These are phyloP conservation scores for Thielaviopsis cerberus DNA, from an alignment of 2,329 filamentous ascomycete genomes.

Conservation along the genomic window DNA sequence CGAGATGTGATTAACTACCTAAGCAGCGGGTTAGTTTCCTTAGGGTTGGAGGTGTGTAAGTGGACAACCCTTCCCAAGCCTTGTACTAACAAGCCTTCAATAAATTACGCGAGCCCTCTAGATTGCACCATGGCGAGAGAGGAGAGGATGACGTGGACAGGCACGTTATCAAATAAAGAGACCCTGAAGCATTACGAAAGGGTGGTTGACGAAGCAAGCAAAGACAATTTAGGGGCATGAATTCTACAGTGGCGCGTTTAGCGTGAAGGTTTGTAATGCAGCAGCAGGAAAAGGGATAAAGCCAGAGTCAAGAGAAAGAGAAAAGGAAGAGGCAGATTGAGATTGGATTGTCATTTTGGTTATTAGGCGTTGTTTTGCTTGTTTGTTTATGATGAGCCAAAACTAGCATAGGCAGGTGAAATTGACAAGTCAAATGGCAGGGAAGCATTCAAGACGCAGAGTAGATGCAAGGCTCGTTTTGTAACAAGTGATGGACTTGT, in stretches of 20 bases:
- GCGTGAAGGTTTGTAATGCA: neutral
- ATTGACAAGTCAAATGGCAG: neutral
- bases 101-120: neutral
- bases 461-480: neutral
- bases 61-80: too few relatives aligned
- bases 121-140: neutral
- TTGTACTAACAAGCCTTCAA: neutral
- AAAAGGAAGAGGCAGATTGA: neutral
- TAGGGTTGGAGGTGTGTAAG: too few relatives aligned
- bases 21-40: too few relatives aligned
- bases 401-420: neutral
- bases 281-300: neutral
- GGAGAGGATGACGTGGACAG: neutral
- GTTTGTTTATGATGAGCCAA: neutral
- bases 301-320: neutral
- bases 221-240: neutral
- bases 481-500: neutral
- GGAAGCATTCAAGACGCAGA: neutral
- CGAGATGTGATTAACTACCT: too few relatives aligned
- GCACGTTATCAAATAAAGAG: neutral
- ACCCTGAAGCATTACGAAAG: neutral
- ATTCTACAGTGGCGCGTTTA: neutral
- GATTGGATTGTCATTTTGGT: neutral
- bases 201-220: too few relatives aligned
- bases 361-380: neutral